A percentile compares a stretch with the other conserved stretches of the same genome.
Evolutionary conservation across 2,329 filamentous ascomycete genomes (phyloP).

Genomic region (Aspergillus caelatus): DNA sequence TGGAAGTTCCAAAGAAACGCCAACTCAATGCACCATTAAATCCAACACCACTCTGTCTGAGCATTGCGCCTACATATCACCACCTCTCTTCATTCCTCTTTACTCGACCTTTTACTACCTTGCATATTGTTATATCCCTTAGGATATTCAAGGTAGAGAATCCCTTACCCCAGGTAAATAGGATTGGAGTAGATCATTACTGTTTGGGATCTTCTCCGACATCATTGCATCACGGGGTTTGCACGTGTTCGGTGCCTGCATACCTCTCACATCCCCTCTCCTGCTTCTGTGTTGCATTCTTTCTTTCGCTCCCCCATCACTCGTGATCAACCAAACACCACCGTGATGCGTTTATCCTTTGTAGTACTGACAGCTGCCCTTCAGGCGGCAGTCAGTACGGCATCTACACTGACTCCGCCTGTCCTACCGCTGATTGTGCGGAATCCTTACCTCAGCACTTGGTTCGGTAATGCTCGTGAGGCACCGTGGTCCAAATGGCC

Average conservation of each 20-base stretch:
- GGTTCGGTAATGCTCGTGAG: slow-evolving; percentile 71
- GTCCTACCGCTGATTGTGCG: slow-evolving; percentile 74
- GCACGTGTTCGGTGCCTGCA: slow-evolving; percentile 3
- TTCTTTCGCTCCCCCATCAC: background rate
- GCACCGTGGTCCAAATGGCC: slow-evolving; percentile 83
- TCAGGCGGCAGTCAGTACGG: slow-evolving; percentile 47
- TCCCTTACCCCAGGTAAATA: background rate
- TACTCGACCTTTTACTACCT: background rate
- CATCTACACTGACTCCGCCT: slow-evolving; percentile 62
- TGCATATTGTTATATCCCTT: background rate
- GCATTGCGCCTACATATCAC: background rate
- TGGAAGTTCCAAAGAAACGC: background rate
- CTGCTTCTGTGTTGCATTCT: too few species aligned
- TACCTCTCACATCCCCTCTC: background rate
- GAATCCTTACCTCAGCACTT: slow-evolving; percentile 77
- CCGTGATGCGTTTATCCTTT: slow-evolving; percentile 35
- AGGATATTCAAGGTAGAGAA: background rate
- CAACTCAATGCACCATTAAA: background rate
- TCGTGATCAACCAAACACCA: background rate
- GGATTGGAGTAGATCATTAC: slow-evolving; percentile 1
- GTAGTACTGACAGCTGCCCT: slow-evolving; percentile 38
- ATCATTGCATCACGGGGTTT: background rate
- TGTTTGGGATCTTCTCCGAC: background rate
- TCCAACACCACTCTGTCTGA: background rate
- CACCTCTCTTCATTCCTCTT: background rate